phyloP scores from a whole-genome alignment of 257 asterid genomes.

The Misopates orontium region DNA sequence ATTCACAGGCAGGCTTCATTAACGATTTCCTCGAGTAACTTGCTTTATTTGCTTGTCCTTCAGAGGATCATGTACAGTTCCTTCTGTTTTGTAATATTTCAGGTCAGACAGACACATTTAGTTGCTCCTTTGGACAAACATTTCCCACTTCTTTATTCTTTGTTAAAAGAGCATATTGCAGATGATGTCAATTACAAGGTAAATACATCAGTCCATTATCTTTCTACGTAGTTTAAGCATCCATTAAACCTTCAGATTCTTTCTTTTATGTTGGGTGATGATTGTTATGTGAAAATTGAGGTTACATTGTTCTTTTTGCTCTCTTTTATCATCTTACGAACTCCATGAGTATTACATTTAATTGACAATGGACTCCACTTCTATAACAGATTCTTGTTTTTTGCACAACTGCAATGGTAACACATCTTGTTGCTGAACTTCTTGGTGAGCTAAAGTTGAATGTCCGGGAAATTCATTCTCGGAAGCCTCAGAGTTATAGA shows the following conservation, averaged over 20 bases:
- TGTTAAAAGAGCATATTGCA: constrained; percentile 77
- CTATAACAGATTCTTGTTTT: constrained; percentile 83
- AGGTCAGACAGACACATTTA: constrained; percentile 85
- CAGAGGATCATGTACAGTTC: not conserved
- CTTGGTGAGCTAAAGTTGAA: constrained; percentile 80
- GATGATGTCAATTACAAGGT: constrained; percentile 92
- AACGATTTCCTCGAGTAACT: not conserved
- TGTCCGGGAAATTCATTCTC: constrained; percentile 91
- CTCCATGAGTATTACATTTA: not conserved
- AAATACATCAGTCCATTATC: constrained; percentile 9
- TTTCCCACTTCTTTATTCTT: constrained; percentile 65
- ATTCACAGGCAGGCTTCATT: constrained; percentile 60
- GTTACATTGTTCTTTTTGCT: too few relatives aligned
- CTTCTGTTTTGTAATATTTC: constrained; percentile 28
- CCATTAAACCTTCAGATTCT: not conserved
- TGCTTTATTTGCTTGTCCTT: constrained; percentile 1
- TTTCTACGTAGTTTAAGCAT: not conserved
- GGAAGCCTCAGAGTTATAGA: constrained; percentile 89
- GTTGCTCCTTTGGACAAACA: constrained; percentile 84
- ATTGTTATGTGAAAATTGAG: too few relatives aligned
- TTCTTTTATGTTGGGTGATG: not conserved
- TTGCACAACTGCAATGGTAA: constrained; percentile 99
- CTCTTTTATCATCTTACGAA: not conserved
- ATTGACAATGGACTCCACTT: constrained; percentile 10
- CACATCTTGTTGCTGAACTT: constrained; percentile 86